Base-by-base conservation (phyloP, 2,329 filamentous ascomycete species). In the Aspergillus puulaauensis region DNA sequence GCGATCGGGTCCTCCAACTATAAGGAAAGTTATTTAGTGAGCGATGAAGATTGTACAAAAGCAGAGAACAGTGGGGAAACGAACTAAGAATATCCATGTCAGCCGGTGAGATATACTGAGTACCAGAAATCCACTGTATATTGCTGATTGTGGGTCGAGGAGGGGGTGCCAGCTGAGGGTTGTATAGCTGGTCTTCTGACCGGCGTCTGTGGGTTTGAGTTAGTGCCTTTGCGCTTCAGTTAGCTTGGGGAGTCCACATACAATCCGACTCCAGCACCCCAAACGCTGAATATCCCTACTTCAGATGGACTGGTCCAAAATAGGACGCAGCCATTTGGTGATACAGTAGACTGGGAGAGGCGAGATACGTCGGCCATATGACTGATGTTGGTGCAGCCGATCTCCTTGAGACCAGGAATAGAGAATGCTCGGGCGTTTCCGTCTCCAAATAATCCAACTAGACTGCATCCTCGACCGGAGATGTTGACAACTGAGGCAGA, bases 121-220 rank as follows among this genome's bases (percentile, higher is more conserved):
- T 98, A 4, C 95, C 95, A 0, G 92, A 90, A 52, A 99, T 91
- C 95, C 95, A 99, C 75, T 98, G 92, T 39, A 99, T 76, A 68
- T 96, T 96, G 19, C 90, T 96, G 59, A 99, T 99, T 0, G 92
- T 96, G 1, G 95, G 95, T 2, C 95, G 86, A 12, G 91, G 83
- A 2, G 93, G 93, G 21, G 90, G 83, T 15, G 83, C 70, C 0
- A 90, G 83, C 57, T 90, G 82, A 0, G 90, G 87, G 70, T 98
- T 96, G 74, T 90, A 85, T 3, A 99, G 80, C 7, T 81, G 85
- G 70, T 97, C 93, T n/a, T 85, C 77, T 15, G 79, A 77, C 44
- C 70, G 75, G n/a, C 74, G 72, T 53, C 80, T 82, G 58, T 35
- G 35, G 27, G 37, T 27, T 15, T 21, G n/a, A n/a, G 31, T 59